A percentile compares a stretch with the other conserved stretches of the same genome.
Evolutionary conservation across 1,139 yeast species (phyloP).

Genomic region (Zhuliangozyma blackwelliae): DNA sequence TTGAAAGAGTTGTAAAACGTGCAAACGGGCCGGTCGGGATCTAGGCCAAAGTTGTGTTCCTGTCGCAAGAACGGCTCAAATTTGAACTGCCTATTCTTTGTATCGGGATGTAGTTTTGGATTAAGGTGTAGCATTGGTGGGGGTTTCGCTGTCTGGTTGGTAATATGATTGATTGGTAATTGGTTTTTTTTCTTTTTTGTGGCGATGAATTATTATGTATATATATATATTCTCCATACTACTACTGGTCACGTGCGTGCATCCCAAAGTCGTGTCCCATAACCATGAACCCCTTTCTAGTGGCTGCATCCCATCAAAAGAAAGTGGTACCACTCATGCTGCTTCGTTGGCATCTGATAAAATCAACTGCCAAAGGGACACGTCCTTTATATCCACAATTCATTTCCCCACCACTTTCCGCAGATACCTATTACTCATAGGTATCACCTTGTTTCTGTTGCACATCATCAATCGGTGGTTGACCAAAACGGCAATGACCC

Average conservation of each 20-base stretch:
- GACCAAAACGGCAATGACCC: no score
- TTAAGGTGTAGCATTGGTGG: constrained; percentile 15
- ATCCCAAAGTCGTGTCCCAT: no score
- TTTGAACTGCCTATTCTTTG: constrained; percentile 50
- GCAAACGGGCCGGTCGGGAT: constrained; percentile 90
- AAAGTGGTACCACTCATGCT: no score
- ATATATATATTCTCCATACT: neutral
- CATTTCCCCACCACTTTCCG: neutral
- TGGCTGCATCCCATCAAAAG: no score
- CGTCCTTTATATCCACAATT: no score
- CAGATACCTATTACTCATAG: constrained; percentile 5
- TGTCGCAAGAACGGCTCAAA: constrained; percentile 80
- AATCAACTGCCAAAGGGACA: no score
- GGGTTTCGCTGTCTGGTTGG: neutral
- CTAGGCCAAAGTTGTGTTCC: constrained; percentile 78
- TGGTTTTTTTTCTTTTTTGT: neutral
- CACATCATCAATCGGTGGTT: neutral
- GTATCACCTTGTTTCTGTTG: constrained; percentile 5
- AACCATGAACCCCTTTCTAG: no score
- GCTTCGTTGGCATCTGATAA: no score
- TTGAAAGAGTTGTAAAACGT: constrained; percentile 59
- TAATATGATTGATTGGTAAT: neutral
- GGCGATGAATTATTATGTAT: no score
- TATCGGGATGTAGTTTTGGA: constrained; percentile 42
- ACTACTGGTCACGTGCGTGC: no score